Evolutionary conservation across 1,139 yeast genomes (phyloP).

Genomic region (Geotrichum australiense): DNA sequence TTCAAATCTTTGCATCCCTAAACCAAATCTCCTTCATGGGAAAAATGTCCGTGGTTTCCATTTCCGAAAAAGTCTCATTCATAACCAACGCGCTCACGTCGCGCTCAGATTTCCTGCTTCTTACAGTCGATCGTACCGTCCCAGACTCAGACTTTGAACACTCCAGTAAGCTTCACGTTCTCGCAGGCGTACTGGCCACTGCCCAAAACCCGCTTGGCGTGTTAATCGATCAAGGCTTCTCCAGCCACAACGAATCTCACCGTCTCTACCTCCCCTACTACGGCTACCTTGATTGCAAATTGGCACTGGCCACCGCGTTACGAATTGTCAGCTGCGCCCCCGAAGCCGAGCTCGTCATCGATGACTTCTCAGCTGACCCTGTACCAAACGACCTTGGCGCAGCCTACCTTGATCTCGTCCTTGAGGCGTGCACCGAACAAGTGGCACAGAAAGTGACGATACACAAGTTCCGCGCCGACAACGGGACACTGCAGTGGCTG

Average conservation of each 20-base stretch:
- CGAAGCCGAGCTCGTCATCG: not conserved
- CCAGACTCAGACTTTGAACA: too few relatives aligned
- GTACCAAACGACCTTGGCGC: constrained; percentile 1
- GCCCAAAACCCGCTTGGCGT: constrained; percentile 7
- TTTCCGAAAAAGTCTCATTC: constrained; percentile 34
- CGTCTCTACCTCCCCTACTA: not conserved
- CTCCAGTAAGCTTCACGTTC: constrained; percentile 17
- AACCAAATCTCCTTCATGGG: constrained; percentile 46
- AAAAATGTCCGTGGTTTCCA: constrained; percentile 46
- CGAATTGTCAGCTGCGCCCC: not conserved
- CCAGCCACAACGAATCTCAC: constrained; percentile 1
- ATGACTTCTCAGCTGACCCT: not conserved
- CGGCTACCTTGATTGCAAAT: not conserved
- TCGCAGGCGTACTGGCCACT: not conserved
- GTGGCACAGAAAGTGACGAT: too few relatives aligned
- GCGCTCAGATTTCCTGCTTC: constrained; percentile 17
- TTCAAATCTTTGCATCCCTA: constrained; percentile 48
- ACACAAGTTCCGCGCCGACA: too few relatives aligned
- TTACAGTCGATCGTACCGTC: constrained; percentile 20
- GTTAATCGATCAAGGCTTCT: constrained; percentile 16
- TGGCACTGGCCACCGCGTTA: constrained; percentile 2
- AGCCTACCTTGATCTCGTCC: constrained; percentile 1
- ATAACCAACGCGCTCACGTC: constrained; percentile 18
- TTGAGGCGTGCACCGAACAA: not conserved
- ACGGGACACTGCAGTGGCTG: too few relatives aligned